These are phyloP conservation scores for Cladosporium oxysporum DNA, from an alignment of 2,329 filamentous ascomycete species.

Conservation along the genomic window DNA sequence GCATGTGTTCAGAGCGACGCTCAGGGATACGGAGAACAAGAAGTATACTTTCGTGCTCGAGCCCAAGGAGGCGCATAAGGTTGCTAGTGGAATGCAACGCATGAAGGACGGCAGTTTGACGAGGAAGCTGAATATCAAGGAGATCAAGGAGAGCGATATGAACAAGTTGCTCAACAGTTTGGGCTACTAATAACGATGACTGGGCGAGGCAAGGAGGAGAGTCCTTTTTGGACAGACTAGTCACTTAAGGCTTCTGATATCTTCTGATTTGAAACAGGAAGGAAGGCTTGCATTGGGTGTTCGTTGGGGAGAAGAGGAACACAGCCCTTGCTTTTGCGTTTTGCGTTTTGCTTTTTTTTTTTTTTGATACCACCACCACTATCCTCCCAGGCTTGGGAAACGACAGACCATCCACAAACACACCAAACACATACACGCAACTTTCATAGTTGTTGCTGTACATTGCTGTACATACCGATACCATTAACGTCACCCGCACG, in stretches of 20 bases:
- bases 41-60: constrained; percentile 63
- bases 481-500: constrained; percentile 8
- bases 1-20: constrained; percentile 59
- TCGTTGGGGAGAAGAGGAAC: too few relatives aligned
- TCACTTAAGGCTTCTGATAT: background rate
- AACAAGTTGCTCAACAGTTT: constrained; percentile 38
- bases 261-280: background rate
- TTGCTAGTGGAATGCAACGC: constrained; percentile 59
- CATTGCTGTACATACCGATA: constrained; percentile 9
- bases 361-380: constrained; percentile 3
- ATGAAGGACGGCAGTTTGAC: constrained; percentile 59
- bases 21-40: constrained; percentile 62
- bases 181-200: constrained; percentile 32
- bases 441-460: background rate
- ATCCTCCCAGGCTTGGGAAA: background rate
- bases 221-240: background rate
- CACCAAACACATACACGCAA: background rate
- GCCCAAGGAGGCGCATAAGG: constrained; percentile 63
- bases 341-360: background rate
- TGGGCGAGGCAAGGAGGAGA: background rate
- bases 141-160: constrained; percentile 51
- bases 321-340: background rate
- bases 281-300: too few relatives aligned
- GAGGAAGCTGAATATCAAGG: constrained; percentile 54
- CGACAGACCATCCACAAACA: background rate